Base-by-base conservation (phyloP, 106 monocot genomes). In the Phalaenopsis aphrodite region DNA sequence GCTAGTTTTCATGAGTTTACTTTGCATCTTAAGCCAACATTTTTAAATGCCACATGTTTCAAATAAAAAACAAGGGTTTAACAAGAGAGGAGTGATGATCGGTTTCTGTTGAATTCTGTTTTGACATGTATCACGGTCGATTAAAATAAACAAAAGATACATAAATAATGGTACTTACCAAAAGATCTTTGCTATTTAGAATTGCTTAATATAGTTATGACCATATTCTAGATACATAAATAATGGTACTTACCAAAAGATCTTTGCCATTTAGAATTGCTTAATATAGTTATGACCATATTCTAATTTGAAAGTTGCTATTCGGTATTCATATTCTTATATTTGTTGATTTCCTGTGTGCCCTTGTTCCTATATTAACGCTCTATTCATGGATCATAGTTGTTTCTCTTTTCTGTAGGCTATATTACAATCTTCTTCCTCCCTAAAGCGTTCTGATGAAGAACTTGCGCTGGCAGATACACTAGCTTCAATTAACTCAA, bases 381-480 rank as follows among this genome's bases (percentile, higher is more conserved):
- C 21, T 15, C 64, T 37, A 69, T 69, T 23, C 41, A 41, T 38
- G 71, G 71, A 71, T 71, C 71, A 36, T 71, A 71, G 1, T 23
- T 71, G 15, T 71, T 76, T 78, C 41, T 81, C 5, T 61, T 75
- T 85, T 78, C 12, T 84, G 46, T 81, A 99, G 98, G 94, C 85
- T 79, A 91, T 99, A 24, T 56, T 93, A 79, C 88, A 87, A 81
- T 82, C 78, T 2, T 89, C 88, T 87, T 88, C 91, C 76, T 89
- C 86, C n/a, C 82, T 99, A 43, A 93, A 88, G 78, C 90, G 88
- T 79, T 82, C 98, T 48, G 82, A 83, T 84, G 98, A 99, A 79
- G 98, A 99, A 85, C 83, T 95, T 88, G 88, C 79, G 43, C 41
- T 90, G 38, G 81, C 93, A 79, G 88, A 99, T 83, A 80, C 77